phyloP scores from a whole-genome alignment of 768 basidiomycete species.

The Albatrellus ellisii region DNA sequence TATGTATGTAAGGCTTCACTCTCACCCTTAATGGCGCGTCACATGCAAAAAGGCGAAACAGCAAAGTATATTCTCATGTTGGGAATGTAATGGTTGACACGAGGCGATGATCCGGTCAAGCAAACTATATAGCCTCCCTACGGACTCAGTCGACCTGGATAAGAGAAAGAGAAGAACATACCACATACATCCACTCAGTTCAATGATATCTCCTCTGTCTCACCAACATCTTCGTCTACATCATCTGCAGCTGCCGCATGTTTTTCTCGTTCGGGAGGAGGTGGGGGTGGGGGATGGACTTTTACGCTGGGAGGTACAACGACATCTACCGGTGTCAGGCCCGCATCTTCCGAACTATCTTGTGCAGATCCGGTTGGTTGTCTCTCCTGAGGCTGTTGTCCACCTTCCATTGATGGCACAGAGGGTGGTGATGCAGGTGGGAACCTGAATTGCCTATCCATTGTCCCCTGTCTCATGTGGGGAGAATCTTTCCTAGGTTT shows the following conservation, averaged over 20 bases:
- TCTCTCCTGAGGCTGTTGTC: conserved; percentile 8
- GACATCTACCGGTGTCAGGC: conserved; percentile 20
- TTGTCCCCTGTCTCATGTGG: conserved; percentile 44
- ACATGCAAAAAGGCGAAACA: too few species aligned
- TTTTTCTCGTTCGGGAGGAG: conserved; percentile 40
- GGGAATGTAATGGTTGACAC: too few species aligned
- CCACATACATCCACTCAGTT: conserved; percentile 11
- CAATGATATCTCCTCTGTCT: conserved; percentile 54
- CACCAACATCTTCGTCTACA: conserved; percentile 63
- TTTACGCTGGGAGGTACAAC: conserved; percentile 55
- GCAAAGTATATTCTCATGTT: too few species aligned
- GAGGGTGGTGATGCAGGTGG: conserved; percentile 22
- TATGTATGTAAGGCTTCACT: too few species aligned
- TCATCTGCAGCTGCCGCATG: conserved; percentile 36
- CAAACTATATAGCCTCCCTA: too few species aligned
- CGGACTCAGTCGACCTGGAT: too few species aligned
- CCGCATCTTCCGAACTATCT: conserved; percentile 9
- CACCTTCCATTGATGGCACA: conserved; percentile 7
- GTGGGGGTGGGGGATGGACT: conserved; percentile 66
- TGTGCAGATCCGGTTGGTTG: neutral
- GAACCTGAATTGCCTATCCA: conserved; percentile 70
- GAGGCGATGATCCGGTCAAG: too few species aligned
- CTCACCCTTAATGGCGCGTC: too few species aligned
- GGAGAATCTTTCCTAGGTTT: conserved; percentile 8
- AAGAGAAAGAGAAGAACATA: too few species aligned